phyloP scores from a whole-genome alignment of 1,139 yeast species.

The Eremothecium gossypii region DNA sequence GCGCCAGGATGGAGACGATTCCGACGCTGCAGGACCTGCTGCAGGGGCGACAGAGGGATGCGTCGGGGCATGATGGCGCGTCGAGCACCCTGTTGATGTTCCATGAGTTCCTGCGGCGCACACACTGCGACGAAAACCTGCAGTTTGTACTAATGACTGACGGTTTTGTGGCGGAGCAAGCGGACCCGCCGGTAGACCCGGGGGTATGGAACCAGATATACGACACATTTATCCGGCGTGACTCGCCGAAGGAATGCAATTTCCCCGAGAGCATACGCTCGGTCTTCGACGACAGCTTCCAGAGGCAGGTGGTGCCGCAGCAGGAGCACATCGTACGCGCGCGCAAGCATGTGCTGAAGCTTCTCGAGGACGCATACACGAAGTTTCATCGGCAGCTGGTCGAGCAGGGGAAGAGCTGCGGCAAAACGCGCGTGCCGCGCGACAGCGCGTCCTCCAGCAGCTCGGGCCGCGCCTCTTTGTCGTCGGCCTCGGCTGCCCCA shows the following conservation, averaged over 20 bases:
- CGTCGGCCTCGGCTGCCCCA: not conserved
- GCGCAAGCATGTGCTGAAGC: slow-evolving; percentile 19
- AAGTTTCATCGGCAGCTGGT: slow-evolving; percentile 6
- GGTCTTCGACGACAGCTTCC: slow-evolving; percentile 17
- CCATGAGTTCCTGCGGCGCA: slow-evolving; percentile 16
- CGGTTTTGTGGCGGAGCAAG: slow-evolving; percentile 8
- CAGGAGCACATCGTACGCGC: slow-evolving; percentile 18
- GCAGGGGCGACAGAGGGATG: slow-evolving; percentile 1
- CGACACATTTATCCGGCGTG: slow-evolving; percentile 17
- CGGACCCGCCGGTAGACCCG: slow-evolving; percentile 4
- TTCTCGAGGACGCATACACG: slow-evolving; percentile 23
- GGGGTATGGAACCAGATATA: slow-evolving; percentile 23
- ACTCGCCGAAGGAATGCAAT: slow-evolving; percentile 27
- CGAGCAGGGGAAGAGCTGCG: not conserved
- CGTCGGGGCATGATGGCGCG: not conserved
- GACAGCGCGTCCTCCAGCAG: not conserved
- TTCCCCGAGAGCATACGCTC: slow-evolving; percentile 22
- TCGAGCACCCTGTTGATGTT: slow-evolving; percentile 8
- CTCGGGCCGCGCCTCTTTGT: not conserved
- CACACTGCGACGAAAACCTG: slow-evolving; percentile 29
- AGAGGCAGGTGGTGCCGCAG: slow-evolving; percentile 12
- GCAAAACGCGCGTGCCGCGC: not conserved
- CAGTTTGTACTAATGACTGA: slow-evolving; percentile 16
- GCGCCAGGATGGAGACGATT: not conserved
- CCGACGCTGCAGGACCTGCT: slow-evolving; percentile 2